phyloP scores from a whole-genome alignment of 2,329 filamentous ascomycete genomes.

The Aureobasidium sp. region DNA sequence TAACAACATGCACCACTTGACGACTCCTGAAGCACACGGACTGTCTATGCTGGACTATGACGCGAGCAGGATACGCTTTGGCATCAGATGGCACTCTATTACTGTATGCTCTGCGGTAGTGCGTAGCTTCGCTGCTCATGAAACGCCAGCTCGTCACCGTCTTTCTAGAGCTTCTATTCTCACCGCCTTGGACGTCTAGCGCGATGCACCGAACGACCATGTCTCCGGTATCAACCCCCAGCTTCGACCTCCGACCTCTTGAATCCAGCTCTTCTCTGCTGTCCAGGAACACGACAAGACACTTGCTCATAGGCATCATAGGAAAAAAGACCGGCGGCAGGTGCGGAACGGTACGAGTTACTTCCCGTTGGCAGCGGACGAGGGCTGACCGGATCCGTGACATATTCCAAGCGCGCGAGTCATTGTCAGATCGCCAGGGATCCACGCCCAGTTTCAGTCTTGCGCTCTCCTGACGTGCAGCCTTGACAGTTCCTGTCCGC shows the following conservation, averaged over 20 bases:
- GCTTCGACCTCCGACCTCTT: not conserved
- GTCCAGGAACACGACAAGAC: not conserved
- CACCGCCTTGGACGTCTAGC: constrained; percentile 10
- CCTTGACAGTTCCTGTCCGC: not conserved
- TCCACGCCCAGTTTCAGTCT: not conserved
- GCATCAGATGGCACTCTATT: not conserved
- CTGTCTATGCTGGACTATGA: not conserved
- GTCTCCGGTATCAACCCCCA: not conserved
- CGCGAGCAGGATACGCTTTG: not conserved
- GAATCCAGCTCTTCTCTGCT: not conserved
- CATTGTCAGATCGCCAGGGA: not conserved
- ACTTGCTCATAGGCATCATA: not conserved
- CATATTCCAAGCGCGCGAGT: not conserved
- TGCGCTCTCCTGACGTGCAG: not conserved
- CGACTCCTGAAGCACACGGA: not conserved
- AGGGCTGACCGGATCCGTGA: not conserved
- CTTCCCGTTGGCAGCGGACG: not conserved
- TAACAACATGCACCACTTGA: not conserved
- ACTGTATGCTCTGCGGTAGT: not conserved
- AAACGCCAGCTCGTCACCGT: constrained; percentile 9
- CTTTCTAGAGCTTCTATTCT: constrained; percentile 5
- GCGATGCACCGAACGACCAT: not conserved
- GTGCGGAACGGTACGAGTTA: constrained; percentile 7
- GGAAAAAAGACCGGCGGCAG: not conserved
- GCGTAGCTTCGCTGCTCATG: not conserved